Evolutionary conservation across 768 basidiomycete species (phyloP), one percentile per base, ranked within the genome.

Genomic region (Termitomyces sp.): DNA sequence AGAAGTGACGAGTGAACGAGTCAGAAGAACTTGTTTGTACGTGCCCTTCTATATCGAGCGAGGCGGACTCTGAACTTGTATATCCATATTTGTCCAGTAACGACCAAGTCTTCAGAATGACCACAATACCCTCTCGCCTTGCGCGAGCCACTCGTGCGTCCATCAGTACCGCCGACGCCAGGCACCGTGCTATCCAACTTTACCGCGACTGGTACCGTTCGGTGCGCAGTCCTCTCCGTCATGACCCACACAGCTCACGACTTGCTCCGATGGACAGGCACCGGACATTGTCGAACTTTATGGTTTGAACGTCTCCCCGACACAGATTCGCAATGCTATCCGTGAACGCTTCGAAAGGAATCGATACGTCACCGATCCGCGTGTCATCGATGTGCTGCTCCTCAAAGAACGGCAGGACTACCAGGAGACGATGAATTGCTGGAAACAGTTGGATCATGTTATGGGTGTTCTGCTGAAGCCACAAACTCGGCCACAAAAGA

Each of bases 181-280:
- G 88, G 32, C 74, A 74, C 22, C 82, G 91, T 34, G 85, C 84
- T 10, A 74, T 94, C 20, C 79, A 88, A 46, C 81, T 97, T 13
- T 99, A 98, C 78, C 80, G 95, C 58, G 88, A 86, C 70, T 99
- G 96, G 96, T 89, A 95, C 69, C 88, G 97, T 61, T 82, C 87
- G 46, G 96, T 97, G 67, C 65, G 92, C 83, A 42, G 30, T 48
- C 51, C 18, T 20, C 26, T 52, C 16, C n/a, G n/a, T n/a, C n/a
- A n/a, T n/a, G 52, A 33, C 32, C n/a, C 36, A 36, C 53, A 47
- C 45, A 58, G 46, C 27, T 51, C 32, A 56, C 58, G 43, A 57
- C 49, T 56, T 52, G 44, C 45, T 56, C 54, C 46, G 44, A 58
- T 42, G 52, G 36, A 32, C 65, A 98, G 90, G 94, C 94, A n/a